Conservation (phyloP, 768 basidiomycete genomes). For the Hemileccinum impolitum region DNA sequence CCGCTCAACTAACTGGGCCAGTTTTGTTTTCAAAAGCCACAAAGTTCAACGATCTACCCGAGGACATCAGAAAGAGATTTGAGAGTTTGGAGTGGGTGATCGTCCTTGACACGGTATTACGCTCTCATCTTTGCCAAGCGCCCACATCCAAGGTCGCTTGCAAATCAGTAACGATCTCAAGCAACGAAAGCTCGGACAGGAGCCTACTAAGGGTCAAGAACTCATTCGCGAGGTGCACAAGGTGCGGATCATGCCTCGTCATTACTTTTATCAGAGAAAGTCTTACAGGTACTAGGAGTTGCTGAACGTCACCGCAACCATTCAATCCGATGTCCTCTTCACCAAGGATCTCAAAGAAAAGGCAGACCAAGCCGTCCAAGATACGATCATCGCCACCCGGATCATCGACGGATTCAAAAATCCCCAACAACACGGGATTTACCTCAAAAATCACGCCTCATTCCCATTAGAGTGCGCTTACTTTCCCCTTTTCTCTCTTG, state of each 20-base stretch:
- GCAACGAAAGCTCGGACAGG: constrained; percentile 71
- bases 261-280: neutral
- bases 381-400: constrained; percentile 72
- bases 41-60: constrained; percentile 82
- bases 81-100: constrained; percentile 67
- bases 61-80: constrained; percentile 58
- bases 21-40: constrained; percentile 46
- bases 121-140: constrained; percentile 35
- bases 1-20: constrained; percentile 27
- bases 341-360: constrained; percentile 71
- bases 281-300: constrained; percentile 48
- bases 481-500: too few species aligned
- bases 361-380: constrained; percentile 75
- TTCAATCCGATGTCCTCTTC: constrained; percentile 63
- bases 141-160: constrained; percentile 71
- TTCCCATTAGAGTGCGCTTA: constrained; percentile 79
- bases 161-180: constrained; percentile 80
- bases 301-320: constrained; percentile 54
- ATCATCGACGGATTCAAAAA: constrained; percentile 78
- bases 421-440: constrained; percentile 64
- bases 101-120: neutral
- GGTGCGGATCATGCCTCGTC: constrained; percentile 34
- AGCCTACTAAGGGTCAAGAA: constrained; percentile 70
- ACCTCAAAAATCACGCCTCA: constrained; percentile 74
- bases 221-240: constrained; percentile 65